Conservation (phyloP, 805 yeast species). For the Wickerhamomyces alni region DNA sequence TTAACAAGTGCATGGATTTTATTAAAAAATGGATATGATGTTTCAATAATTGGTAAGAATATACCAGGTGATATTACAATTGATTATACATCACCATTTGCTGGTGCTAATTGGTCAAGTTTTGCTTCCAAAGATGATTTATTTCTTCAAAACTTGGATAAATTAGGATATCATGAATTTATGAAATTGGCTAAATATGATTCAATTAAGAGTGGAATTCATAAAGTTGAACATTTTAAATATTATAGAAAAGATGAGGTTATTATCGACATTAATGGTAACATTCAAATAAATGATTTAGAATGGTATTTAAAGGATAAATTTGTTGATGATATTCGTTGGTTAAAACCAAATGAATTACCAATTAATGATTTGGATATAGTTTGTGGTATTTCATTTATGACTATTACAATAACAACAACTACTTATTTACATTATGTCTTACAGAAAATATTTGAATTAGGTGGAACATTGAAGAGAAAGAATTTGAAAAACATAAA, state of each 20-base stretch:
- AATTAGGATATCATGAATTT: slow-evolving; percentile 42
- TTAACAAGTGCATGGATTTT: slow-evolving; percentile 43
- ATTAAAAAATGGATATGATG: slow-evolving; percentile 33
- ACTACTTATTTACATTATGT: slow-evolving; percentile 51
- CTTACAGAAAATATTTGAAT: slow-evolving; percentile 34
- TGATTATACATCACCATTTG: slow-evolving; percentile 59
- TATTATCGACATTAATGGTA: no score
- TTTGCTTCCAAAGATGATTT: slow-evolving; percentile 40
- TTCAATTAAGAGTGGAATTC: slow-evolving; percentile 47
- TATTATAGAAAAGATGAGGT: slow-evolving; percentile 13
- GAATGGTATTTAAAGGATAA: slow-evolving; percentile 42
- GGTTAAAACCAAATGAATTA: slow-evolving; percentile 30
- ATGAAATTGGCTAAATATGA: slow-evolving; percentile 37
- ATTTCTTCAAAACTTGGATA: slow-evolving; percentile 37
- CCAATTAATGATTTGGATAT: slow-evolving; percentile 12
- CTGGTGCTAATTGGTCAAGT: slow-evolving; percentile 70
- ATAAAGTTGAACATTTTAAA: slow-evolving; percentile 15
- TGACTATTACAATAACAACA: slow-evolving; percentile 54
- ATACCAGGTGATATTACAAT: slow-evolving; percentile 53
- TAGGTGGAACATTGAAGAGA: slow-evolving; percentile 45
- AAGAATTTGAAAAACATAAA: slow-evolving; percentile 35
- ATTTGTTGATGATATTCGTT: slow-evolving; percentile 34
- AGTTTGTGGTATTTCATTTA: slow-evolving; percentile 43
- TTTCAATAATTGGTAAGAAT: slow-evolving; percentile 37
- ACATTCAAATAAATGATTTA: slow-evolving; percentile 28